phyloP scores from a whole-genome alignment of 73 alveolate species.

The Paramecium octaurelia region DNA sequence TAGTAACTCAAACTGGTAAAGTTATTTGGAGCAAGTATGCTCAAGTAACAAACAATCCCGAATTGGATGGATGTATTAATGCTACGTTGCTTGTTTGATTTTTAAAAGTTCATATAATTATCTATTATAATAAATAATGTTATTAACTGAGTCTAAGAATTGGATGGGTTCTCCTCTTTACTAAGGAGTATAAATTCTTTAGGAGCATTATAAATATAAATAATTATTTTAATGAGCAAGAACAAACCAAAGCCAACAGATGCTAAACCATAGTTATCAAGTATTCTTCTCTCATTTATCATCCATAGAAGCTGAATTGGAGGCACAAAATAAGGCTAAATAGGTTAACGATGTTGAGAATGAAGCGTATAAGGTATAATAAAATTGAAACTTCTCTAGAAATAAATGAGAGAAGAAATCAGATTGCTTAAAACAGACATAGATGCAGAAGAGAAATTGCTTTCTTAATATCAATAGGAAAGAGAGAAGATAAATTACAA shows the following conservation, averaged over 20 bases:
- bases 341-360: constrained; percentile 84
- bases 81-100: constrained; percentile 92
- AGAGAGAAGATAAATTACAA: constrained; percentile 95
- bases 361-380: constrained; percentile 72
- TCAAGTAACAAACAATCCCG: constrained; percentile 97
- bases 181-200: neutral
- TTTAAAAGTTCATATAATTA: neutral
- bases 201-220: neutral
- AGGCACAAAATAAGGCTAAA: constrained; percentile 78
- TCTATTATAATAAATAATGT: neutral
- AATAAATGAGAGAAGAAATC: constrained; percentile 78
- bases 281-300: neutral
- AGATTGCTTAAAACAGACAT: constrained; percentile 83
- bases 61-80: constrained; percentile 97
- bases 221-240: neutral
- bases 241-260: neutral
- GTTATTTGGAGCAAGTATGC: constrained; percentile 98
- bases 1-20: constrained; percentile 97
- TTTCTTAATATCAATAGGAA: constrained; percentile 93
- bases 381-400: constrained; percentile 28
- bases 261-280: constrained; percentile 1
- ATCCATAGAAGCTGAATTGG: constrained; percentile 72
- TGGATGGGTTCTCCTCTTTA: neutral
- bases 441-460: constrained; percentile 87
- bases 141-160: neutral